These are phyloP conservation scores for Basidiobolus meristosporus DNA, from an alignment of 371 early-diverging fungal species.

Conservation along the genomic window DNA sequence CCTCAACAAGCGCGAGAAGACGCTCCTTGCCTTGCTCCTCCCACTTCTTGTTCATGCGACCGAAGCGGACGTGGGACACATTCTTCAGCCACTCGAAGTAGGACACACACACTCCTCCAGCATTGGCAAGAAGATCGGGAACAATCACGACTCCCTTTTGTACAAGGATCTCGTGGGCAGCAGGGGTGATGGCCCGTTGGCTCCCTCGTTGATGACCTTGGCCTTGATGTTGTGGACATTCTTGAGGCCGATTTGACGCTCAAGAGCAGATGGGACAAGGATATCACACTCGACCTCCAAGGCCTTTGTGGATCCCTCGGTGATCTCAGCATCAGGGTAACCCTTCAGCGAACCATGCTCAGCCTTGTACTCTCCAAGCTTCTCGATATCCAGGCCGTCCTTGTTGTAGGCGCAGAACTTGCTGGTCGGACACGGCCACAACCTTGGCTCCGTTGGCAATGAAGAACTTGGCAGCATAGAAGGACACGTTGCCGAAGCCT, in stretches of 20 bases:
- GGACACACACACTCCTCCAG: conserved; percentile 68
- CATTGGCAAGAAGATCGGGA: conserved; percentile 68
- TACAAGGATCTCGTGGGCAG: conserved; percentile 48
- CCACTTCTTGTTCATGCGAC: too few species aligned
- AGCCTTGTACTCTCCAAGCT: conserved; percentile 37
- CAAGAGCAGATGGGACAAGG: conserved; percentile 70
- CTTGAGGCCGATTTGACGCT: conserved; percentile 64
- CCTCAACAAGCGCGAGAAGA: too few species aligned
- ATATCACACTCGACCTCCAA: conserved; percentile 73
- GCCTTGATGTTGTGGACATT: conserved; percentile 65
- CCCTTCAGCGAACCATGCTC: conserved; percentile 49
- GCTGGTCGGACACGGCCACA: conserved; percentile 54
- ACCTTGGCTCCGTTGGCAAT: conserved; percentile 63
- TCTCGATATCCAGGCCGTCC: conserved; percentile 54
- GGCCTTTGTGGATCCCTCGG: conserved; percentile 36
- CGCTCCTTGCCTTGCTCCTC: too few species aligned
- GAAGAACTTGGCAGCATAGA: conserved; percentile 79
- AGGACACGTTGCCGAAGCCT: conserved; percentile 85
- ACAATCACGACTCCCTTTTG: conserved; percentile 45
- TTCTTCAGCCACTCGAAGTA: conserved; percentile 78
- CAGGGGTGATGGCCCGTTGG: conserved; percentile 82
- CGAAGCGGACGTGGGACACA: too few species aligned
- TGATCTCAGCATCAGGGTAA: conserved; percentile 33
- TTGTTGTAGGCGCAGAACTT: conserved; percentile 47
- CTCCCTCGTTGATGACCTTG: conserved; percentile 75